Conservation (phyloP, 805 yeast genomes). For the Saccharomycopsis sp. region DNA sequence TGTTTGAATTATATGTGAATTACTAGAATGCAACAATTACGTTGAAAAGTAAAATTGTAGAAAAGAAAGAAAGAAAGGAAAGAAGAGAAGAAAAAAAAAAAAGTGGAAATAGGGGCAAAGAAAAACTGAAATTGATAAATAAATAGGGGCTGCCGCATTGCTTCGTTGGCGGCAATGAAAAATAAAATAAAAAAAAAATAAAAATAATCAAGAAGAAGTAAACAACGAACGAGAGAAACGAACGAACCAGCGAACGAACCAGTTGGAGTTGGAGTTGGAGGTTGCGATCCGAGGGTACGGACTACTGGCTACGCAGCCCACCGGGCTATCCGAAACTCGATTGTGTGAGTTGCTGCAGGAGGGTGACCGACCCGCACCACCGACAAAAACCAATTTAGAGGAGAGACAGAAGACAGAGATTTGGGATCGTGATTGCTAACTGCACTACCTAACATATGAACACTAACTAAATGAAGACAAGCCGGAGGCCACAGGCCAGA, state of each 20-base stretch:
- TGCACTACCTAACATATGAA: no score
- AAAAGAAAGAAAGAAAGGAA: background rate
- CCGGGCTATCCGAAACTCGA: no score
- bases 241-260: background rate
- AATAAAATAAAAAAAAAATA: background rate
- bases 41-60: background rate
- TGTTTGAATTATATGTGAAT: no score
- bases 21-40: background rate
- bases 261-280: background rate
- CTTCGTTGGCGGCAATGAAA: background rate
- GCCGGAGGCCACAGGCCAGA: no score
- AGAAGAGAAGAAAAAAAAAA: conserved; percentile 6
- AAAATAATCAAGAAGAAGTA: background rate
- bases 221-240: background rate
- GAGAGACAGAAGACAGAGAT: no score
- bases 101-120: conserved; percentile 6
- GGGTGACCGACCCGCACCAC: no score
- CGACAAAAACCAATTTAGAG: no score
- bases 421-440: no score
- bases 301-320: no score
- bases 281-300: no score
- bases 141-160: background rate
- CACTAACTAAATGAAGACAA: no score
- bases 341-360: no score
- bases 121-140: background rate